Evolutionary conservation across 371 early-diverging fungal genomes (phyloP).

Genomic region (Paraphysoderma sedebokerense): DNA sequence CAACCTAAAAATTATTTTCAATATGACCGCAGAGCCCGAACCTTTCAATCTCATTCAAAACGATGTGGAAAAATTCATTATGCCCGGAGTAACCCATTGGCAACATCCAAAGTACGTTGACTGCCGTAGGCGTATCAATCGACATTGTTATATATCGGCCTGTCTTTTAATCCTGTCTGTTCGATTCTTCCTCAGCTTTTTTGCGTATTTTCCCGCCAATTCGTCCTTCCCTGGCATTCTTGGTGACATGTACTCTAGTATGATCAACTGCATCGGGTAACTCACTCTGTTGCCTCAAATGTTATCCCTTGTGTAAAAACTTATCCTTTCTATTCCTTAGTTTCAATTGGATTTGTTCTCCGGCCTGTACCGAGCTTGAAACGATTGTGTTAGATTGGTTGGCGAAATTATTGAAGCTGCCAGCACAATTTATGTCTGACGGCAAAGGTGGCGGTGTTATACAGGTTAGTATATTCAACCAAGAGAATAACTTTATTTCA

Average conservation of each 20-base stretch:
- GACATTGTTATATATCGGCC: background rate
- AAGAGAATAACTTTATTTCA: background rate
- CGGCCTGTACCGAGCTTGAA: conserved; percentile 42
- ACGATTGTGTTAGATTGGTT: conserved; percentile 39
- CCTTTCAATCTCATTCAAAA: conserved; percentile 20
- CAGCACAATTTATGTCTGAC: conserved; percentile 18
- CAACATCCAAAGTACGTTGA: conserved; percentile 10
- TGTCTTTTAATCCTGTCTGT: background rate
- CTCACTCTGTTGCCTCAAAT: background rate
- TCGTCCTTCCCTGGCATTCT: conserved; percentile 29
- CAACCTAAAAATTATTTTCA: too few relatives aligned
- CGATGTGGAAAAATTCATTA: conserved; percentile 26
- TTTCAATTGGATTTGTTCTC: conserved; percentile 28
- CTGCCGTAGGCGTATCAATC: conserved; percentile 1
- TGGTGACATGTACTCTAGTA: conserved; percentile 36
- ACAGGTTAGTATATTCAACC: conserved; percentile 16
- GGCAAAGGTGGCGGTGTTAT: conserved; percentile 38
- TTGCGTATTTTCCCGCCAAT: conserved; percentile 29
- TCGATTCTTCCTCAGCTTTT: conserved; percentile 34
- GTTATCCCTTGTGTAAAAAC: background rate
- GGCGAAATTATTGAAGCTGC: conserved; percentile 28
- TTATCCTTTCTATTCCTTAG: background rate
- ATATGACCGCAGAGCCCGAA: conserved; percentile 22
- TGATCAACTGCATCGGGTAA: conserved; percentile 24
- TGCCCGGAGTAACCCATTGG: conserved; percentile 41